Base-by-base conservation (phyloP, 805 yeast species). In the Myxozyma lipomycoides region DNA sequence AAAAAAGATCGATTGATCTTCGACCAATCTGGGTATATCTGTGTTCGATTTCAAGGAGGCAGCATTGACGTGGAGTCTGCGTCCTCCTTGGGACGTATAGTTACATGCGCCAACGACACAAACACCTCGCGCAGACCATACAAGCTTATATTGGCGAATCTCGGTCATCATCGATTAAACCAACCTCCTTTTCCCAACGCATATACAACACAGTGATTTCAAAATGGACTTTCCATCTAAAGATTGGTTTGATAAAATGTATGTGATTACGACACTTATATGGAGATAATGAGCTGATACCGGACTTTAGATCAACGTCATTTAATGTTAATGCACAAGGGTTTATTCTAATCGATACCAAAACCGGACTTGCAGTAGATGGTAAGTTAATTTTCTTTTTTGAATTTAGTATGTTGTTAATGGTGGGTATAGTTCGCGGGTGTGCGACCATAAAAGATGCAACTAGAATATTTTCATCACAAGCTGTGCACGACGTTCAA, bases 321-420 rank as follows among this genome's bases (percentile, higher is more conserved):
- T 35, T 42, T 35, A 40, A 28, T 6, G 32, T 36, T 21, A 41
- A 40, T 9, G 52, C 47, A 12, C 43, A 26, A 10, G 59, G 59
- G 4, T 52, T 48, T 30, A 48, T 55, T 18, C 18, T 55, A 17
- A 46, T 55, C 26, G 59, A 55, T 18, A 15, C 36, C 4, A 26
- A 35, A 17, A 40, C 59, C 22, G 59, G 59, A 5, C 25, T 52
- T 21, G 47, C 52, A 24, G 12, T 55, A 5, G 59, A 55, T 25
- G 49, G 56, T 52, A 32, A 12, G 55, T 22, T n/a, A 3, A 6
- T n/a, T 3, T 30, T 24, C 9, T 28, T 28, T 28, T 28, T 28
- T 28, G 10, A 10, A 10, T 28, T 28, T 28, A 10, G 10, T 28
- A 10, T 37, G 21, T 37, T 37, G 10, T 37, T 9, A n/a, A 12